A percentile compares a stretch with the other conserved stretches of the same genome.
phyloP scores from a whole-genome alignment of 768 basidiomycete species.

The Trametes coccinea region DNA sequence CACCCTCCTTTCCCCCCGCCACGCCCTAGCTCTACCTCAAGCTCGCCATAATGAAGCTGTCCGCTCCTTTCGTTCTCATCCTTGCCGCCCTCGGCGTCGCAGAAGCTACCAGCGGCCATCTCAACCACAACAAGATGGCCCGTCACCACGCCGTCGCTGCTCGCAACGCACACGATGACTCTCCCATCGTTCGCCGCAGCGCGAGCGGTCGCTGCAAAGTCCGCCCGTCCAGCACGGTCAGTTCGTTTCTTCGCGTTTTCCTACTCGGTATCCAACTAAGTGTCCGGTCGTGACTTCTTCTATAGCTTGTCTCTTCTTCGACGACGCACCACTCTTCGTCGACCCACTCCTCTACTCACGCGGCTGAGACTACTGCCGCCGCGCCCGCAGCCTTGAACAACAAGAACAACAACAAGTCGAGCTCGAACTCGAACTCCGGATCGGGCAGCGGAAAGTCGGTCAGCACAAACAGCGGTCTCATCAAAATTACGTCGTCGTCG shows the following conservation, averaged over 20 bases:
- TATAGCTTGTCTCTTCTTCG: constrained; percentile 2
- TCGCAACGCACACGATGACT: background rate
- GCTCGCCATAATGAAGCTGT: constrained; percentile 43
- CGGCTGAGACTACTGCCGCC: constrained; percentile 8
- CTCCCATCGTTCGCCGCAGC: constrained; percentile 6
- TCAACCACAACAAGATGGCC: constrained; percentile 33
- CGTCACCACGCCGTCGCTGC: constrained; percentile 7
- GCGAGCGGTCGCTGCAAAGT: constrained; percentile 12
- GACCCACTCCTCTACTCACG: constrained; percentile 2
- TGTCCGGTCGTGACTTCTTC: background rate
- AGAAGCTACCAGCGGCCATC: constrained; percentile 37
- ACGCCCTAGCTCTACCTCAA: constrained; percentile 13
- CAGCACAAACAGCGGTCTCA: constrained; percentile 28
- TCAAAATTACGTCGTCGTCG: constrained; percentile 36
- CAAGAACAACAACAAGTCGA: background rate
- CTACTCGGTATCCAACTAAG: background rate
- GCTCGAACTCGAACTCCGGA: background rate
- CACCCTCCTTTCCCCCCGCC: background rate
- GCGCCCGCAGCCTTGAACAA: constrained; percentile 11
- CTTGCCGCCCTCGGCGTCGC: constrained; percentile 29
- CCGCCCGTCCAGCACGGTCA: constrained; percentile 1
- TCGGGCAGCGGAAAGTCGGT: background rate
- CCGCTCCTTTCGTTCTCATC: constrained; percentile 42
- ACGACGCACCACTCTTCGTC: constrained; percentile 1
- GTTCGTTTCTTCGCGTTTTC: background rate